These are phyloP conservation scores for Peterozyma xylosa DNA, from an alignment of 805 yeast species.

Conservation along the genomic window DNA sequence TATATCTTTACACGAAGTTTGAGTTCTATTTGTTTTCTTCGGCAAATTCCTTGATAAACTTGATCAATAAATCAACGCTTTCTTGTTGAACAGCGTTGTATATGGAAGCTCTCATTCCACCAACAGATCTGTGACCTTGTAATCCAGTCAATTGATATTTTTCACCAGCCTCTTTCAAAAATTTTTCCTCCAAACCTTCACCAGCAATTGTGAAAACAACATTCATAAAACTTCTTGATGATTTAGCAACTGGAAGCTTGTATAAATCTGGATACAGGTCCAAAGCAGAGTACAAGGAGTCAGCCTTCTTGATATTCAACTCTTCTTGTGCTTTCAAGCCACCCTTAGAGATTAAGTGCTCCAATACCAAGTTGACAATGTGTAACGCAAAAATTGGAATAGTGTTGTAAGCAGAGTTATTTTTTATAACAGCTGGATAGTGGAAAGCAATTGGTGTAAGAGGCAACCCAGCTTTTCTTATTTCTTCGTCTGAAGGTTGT, in stretches of 20 bases:
- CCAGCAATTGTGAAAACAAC: conserved; percentile 77
- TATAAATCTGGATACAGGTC: conserved; percentile 61
- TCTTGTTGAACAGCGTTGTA: conserved; percentile 77
- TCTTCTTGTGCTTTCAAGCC: conserved; percentile 61
- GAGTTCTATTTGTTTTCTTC: conserved; percentile 19
- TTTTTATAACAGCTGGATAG: conserved; percentile 76
- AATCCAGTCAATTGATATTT: conserved; percentile 60
- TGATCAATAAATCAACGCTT: conserved; percentile 49
- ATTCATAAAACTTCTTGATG: conserved; percentile 81
- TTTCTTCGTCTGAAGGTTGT: conserved; percentile 54
- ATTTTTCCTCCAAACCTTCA: conserved; percentile 54
- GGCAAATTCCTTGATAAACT: conserved; percentile 57
- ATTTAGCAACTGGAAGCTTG: conserved; percentile 55
- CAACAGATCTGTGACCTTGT: conserved; percentile 95
- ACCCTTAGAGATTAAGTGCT: conserved; percentile 55
- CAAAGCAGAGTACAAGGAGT: conserved; percentile 52
- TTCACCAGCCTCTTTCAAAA: conserved; percentile 58
- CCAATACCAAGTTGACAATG: conserved; percentile 72
- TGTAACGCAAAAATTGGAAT: conserved; percentile 90
- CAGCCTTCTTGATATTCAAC: conserved; percentile 56
- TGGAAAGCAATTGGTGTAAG: conserved; percentile 85
- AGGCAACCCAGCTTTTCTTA: conserved; percentile 58
- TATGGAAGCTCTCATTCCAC: conserved; percentile 91
- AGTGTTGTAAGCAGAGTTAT: conserved; percentile 93
- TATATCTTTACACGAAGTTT: background rate